Evolutionary conservation across 176 grass and related monocot species (phyloP), one percentile per base, ranked within the genome.

Genomic region (Aechmea fasciata): DNA sequence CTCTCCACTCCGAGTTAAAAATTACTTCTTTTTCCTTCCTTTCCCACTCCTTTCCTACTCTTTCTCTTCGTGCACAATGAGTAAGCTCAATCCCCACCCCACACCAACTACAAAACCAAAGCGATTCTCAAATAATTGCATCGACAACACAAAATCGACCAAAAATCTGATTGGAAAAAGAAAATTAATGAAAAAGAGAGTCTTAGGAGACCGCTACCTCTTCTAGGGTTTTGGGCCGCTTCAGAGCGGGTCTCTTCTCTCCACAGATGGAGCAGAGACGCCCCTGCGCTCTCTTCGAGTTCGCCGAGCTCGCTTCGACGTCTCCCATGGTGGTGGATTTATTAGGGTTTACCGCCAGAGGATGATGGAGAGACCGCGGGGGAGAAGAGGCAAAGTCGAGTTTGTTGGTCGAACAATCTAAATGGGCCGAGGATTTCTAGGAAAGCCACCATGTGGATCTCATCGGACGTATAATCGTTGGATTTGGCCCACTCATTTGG

Each of bases 221-320:
- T 72, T 96, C 85, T 81, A 91, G 71, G 71, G 94, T 93, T 90
- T 99, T 99, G 62, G 89, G 89, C 13, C 84, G 82, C 75, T 87
- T 97, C 64, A 97, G 65, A 47, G 80, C 84, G 10, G 94, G 83
- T 82, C 85, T 90, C 66, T 70, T 73, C 82, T 99, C 77, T 69
- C 80, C 77, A 66, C 87, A 99, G 64, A 82, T 63, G 15, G 68
- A 75, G 73, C 86, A 97, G 41, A 85, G 79, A 64, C 68, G 89
- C 57, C 57, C 83, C 65, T 51, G 59, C 2, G 81, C 51, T 52
- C 67, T 69, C 77, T 64, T 76, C 13, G n/a, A 62, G 54, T 51
- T 85, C 59, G 49, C 67, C 8, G 33, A 41, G 33, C 33, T 49
- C 49, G 49, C 51, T n/a, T 72, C 20, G 13, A 10, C 20, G 9